Evolutionary conservation across 2,329 filamentous ascomycete genomes (phyloP).

Genomic region (Pseudogymnoascus sp.): DNA sequence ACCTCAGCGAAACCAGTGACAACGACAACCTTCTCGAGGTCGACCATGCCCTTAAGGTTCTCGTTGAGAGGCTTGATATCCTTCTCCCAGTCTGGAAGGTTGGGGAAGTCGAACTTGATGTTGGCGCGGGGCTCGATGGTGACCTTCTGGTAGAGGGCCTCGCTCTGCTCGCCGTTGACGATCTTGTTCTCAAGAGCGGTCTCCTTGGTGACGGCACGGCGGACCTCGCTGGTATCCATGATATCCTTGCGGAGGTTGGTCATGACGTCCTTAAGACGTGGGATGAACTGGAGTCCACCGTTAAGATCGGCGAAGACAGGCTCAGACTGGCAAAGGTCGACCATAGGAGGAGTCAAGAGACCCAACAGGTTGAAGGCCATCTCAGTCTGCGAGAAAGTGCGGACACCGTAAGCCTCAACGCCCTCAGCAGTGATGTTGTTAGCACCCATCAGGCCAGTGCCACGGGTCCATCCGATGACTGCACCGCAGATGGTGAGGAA

Average conservation of each 20-base stretch:
- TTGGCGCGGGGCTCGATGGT: slow-evolving; percentile 90
- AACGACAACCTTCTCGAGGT: slow-evolving; percentile 95
- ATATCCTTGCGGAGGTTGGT: slow-evolving; percentile 88
- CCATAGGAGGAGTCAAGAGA: slow-evolving; percentile 88
- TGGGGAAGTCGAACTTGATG: slow-evolving; percentile 94
- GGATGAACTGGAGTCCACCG: slow-evolving; percentile 94
- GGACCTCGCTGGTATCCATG: slow-evolving; percentile 89
- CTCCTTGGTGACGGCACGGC: slow-evolving; percentile 90
- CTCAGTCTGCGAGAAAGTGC: slow-evolving; percentile 97
- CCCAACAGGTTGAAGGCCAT: slow-evolving; percentile 99
- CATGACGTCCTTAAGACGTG: slow-evolving; percentile 91
- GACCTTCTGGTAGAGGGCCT: slow-evolving; percentile 91
- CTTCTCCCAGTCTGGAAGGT: slow-evolving; percentile 81
- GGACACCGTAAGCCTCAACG: slow-evolving; percentile 91
- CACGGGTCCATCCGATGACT: slow-evolving; percentile 98
- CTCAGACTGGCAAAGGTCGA: slow-evolving; percentile 91
- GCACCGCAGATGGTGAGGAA: slow-evolving; percentile 98
- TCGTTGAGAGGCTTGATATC: slow-evolving; percentile 86
- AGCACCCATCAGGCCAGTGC: slow-evolving; percentile 93
- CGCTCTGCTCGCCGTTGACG: slow-evolving; percentile 87
- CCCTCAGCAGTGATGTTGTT: slow-evolving; percentile 98
- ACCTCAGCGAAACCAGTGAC: slow-evolving; percentile 95
- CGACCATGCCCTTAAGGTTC: slow-evolving; percentile 93
- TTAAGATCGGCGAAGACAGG: slow-evolving; percentile 97
- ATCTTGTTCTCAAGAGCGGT: slow-evolving; percentile 95